Percentiles rank a stretch among this genome's conserved stretches.
phyloP scores from a whole-genome alignment of 495 filamentous ascomycete species.

The Lasiosphaeris hirsuta region DNA sequence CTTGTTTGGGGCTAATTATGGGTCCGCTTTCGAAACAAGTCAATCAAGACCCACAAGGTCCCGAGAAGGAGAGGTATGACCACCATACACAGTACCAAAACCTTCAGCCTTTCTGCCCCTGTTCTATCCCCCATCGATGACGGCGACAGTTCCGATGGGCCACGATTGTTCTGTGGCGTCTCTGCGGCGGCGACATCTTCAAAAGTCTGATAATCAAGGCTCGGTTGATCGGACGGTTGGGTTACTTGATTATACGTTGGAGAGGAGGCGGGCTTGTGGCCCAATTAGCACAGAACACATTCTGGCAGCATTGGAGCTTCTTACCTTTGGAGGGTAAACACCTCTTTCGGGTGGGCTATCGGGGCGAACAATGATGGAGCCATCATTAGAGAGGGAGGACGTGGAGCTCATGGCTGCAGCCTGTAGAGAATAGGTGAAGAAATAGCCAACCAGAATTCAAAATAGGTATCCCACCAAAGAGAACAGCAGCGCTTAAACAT shows the following conservation, averaged over 20 bases:
- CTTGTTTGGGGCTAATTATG: too few relatives aligned
- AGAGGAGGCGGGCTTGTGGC: too few relatives aligned
- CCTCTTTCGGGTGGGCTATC: background rate
- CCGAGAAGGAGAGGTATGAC: constrained; percentile 6
- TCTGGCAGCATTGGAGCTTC: too few relatives aligned
- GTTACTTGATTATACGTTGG: background rate
- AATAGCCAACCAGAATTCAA: background rate
- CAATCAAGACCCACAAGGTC: constrained; percentile 10
- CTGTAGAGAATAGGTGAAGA: background rate
- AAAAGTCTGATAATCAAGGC: constrained; percentile 1
- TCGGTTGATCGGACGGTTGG: background rate
- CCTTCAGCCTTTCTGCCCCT: background rate
- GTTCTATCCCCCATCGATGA: background rate
- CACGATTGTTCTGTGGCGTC: background rate
- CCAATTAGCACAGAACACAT: too few relatives aligned
- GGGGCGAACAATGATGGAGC: background rate
- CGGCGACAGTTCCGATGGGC: background rate
- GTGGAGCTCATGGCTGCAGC: background rate
- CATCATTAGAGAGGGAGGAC: constrained; percentile 3
- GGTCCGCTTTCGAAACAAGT: background rate
- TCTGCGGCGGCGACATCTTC: background rate
- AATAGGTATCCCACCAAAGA: background rate
- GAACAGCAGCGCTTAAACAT: background rate
- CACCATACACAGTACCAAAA: constrained; percentile 7
- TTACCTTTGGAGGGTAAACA: too few relatives aligned